phyloP scores from a whole-genome alignment of 768 basidiomycete species.

The Lactifluus volemus region DNA sequence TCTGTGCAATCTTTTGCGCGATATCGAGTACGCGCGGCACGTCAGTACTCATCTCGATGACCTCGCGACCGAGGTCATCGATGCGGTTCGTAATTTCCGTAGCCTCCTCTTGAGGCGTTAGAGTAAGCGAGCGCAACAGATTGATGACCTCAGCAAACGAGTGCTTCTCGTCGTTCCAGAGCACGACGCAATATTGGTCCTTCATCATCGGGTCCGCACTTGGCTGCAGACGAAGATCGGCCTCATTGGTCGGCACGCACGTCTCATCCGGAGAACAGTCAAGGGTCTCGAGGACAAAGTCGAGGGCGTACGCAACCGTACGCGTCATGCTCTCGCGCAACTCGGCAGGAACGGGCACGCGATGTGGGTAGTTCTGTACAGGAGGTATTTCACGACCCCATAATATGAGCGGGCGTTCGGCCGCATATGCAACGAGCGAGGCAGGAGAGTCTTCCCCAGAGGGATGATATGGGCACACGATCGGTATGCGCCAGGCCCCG shows the following conservation, averaged over 20 bases:
- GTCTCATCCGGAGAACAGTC: conserved; percentile 78
- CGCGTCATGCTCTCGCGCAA: conserved; percentile 65
- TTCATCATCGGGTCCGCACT: conserved; percentile 73
- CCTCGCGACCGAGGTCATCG: conserved; percentile 74
- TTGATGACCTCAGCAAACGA: conserved; percentile 82
- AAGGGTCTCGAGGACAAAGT: conserved; percentile 76
- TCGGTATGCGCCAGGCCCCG: conserved; percentile 70
- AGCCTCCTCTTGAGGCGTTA: conserved; percentile 49
- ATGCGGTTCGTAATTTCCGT: conserved; percentile 46
- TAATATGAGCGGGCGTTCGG: conserved; percentile 16
- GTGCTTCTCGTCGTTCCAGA: conserved; percentile 99
- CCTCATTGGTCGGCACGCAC: conserved; percentile 53
- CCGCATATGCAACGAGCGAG: conserved; percentile 25
- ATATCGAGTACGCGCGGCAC: conserved; percentile 56
- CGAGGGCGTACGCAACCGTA: conserved; percentile 68
- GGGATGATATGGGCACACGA: conserved; percentile 72
- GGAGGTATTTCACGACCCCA: conserved; percentile 45
- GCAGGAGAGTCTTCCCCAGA: conserved; percentile 29
- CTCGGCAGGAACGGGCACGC: conserved; percentile 49
- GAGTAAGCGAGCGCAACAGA: conserved; percentile 51
- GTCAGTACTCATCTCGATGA: conserved; percentile 65
- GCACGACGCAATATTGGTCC: conserved; percentile 70
- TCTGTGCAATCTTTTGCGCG: conserved; percentile 71
- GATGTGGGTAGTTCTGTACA: conserved; percentile 51
- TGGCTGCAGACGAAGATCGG: conserved; percentile 62